A percentile compares a stretch with the other conserved stretches of the same genome.
phyloP scores from a whole-genome alignment of 2,329 filamentous ascomycete genomes.

The Colletotrichum tropicicola region DNA sequence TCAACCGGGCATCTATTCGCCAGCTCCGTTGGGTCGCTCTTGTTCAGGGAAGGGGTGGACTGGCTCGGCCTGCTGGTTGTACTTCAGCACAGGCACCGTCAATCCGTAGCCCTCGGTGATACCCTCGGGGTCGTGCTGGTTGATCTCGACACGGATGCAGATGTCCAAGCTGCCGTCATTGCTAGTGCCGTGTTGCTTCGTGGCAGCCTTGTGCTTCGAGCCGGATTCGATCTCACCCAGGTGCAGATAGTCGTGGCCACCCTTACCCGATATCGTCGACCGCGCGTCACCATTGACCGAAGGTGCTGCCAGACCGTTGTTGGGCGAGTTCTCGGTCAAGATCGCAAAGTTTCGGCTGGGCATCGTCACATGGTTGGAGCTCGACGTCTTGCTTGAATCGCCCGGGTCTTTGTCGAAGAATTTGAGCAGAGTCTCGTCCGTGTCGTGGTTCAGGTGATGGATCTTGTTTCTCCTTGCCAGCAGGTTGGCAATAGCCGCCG shows the following conservation, averaged over 20 bases:
- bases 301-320: conserved; percentile 43
- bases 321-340: conserved; percentile 85
- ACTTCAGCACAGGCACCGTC: conserved; percentile 77
- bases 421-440: conserved; percentile 92
- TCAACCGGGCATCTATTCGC: conserved; percentile 13
- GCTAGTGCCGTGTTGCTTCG: conserved; percentile 61
- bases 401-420: conserved; percentile 93
- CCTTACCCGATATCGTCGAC: conserved; percentile 53
- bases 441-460: conserved; percentile 74
- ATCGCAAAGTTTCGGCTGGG: conserved; percentile 93
- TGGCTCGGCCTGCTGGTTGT: conserved; percentile 38
- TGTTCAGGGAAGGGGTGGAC: conserved; percentile 27
- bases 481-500: conserved; percentile 87
- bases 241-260: conserved; percentile 78
- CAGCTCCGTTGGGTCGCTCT: conserved; percentile 9
- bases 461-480: conserved; percentile 90
- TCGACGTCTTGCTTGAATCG: conserved; percentile 74
- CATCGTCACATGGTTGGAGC: conserved; percentile 86
- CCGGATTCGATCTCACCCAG: conserved; percentile 81
- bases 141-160: conserved; percentile 85
- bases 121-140: conserved; percentile 83
- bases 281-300: conserved; percentile 33
- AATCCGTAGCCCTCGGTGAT: conserved; percentile 85
- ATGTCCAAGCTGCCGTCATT: conserved; percentile 78
- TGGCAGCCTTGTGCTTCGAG: conserved; percentile 78